These are phyloP conservation scores for Dictyostelium brefeldianum DNA, from an alignment of 78 protist species.

Conservation along the genomic window DNA sequence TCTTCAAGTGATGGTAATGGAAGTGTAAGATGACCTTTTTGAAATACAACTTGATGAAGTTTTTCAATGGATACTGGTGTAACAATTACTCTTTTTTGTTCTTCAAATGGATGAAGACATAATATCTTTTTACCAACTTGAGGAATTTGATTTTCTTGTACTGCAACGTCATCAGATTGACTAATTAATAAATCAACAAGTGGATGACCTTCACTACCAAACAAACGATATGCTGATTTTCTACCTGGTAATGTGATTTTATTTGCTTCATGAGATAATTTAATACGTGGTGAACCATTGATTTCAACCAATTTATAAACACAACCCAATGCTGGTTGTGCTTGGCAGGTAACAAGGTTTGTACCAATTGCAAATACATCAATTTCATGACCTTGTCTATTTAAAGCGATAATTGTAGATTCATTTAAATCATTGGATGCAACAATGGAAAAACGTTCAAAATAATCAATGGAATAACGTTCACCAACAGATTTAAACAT, in stretches of 20 bases:
- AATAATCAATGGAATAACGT: constrained; percentile 30
- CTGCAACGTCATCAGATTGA: neutral
- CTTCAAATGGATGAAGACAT: constrained; percentile 89
- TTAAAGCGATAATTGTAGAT: constrained; percentile 77
- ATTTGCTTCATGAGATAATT: constrained; percentile 84
- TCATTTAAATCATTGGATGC: constrained; percentile 95
- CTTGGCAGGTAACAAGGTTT: constrained; percentile 92
- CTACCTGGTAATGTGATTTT: constrained; percentile 93
- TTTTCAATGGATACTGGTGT: constrained; percentile 63
- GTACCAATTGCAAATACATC: constrained; percentile 97
- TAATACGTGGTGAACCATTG: constrained; percentile 91
- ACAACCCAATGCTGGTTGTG: constrained; percentile 97
- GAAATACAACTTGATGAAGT: constrained; percentile 75
- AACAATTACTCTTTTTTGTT: constrained; percentile 83
- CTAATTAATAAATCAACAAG: constrained; percentile 83
- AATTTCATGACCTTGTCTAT: constrained; percentile 88
- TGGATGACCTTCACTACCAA: constrained; percentile 75
- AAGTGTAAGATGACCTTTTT: constrained; percentile 41
- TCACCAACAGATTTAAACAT: constrained; percentile 53
- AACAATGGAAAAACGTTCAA: constrained; percentile 84
- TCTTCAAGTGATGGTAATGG: constrained; percentile 64
- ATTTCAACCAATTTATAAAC: constrained; percentile 96
- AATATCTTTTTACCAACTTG: constrained; percentile 81
- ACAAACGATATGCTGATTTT: constrained; percentile 85
- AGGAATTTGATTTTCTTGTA: constrained; percentile 47